Evolutionary conservation across 2,329 filamentous ascomycete species (phyloP), one percentile per base, ranked within the genome.

Genomic region (Emmonsiellopsis sp.): DNA sequence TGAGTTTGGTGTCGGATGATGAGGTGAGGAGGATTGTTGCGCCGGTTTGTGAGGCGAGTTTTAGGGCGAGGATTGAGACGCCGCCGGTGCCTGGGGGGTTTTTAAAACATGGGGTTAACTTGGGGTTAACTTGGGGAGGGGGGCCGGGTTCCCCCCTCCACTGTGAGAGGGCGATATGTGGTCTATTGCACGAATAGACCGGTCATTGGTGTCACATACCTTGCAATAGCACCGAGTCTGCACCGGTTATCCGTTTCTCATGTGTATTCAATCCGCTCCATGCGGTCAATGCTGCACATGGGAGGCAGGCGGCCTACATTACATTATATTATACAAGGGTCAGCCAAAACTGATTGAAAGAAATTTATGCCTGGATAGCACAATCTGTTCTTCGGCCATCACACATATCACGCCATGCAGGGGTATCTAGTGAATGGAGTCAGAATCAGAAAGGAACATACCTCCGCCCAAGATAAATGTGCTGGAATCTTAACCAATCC

Each of bases 241-340:
- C 20, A 26, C 3, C 20, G 2, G 61, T 74, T 54, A 71, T 59
- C 1, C 73, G 72, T 15, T 73, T 67, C 0, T 56, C 59, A 9
- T 67, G 58, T 1, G 66, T 71, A 55, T 70, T 73, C n/a, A 76
- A 55, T 0, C 73, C 71, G 45, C 66, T 63, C 72, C 74, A 77
- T 1, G 75, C 74, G 0, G 74, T 77, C 0, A 70, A 64, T 0
- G 72, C 75, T 16, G 75, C 73, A 38, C 73, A 76, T 0, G 73
- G 72, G 20, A 26, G 20, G 20, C 20, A 26, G 20, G 20, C 20
- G 20, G 20, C 20, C 20, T 26, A 26, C 3, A 26, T 26, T 26
- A 26, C 5, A 26, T 26, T 26, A 26, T 13, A 77, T 65, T 1
- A 67, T 67, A 7, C 62, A 60, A 2, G 71, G 69, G 20, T 26